Base-by-base conservation (phyloP, 306 rosid species). In the Neltuma alba region DNA sequence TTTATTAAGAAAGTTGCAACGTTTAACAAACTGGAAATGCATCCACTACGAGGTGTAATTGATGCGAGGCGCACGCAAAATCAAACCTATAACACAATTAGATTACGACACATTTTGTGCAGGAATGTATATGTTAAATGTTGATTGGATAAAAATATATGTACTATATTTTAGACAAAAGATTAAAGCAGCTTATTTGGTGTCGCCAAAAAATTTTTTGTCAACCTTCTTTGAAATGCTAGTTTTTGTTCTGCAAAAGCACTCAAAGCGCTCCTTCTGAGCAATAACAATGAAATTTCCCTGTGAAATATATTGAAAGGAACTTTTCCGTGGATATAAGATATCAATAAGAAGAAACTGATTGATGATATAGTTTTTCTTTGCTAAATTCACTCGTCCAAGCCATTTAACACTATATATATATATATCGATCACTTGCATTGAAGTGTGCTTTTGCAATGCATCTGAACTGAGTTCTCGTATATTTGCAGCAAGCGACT, bases 401-500 rank as follows among this genome's bases (percentile, higher is more conserved):
- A 33, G 44, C 44, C 48, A 21, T 21, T 66, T 38, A 37, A 21
- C 42, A 33, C 20, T 31, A 28, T 61, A n/a, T n/a, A n/a, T n/a
- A n/a, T n/a, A n/a, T 18, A 47, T 60, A 16, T 28, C 14, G 66
- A 30, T 60, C 38, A 13, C 20, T 4, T 5, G 15, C 16, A 7
- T 41, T 23, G 23, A 5, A 38, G 10, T 50, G 20, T 60, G 64
- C 16, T 65, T 79, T 18, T 42, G 63, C 76, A 37, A 61, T 77
- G 42, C 73, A 47, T 68, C 41, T 65, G 9, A 60, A 75, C 36
- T 72, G 55, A 72, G 58, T 67, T 45, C 63, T 55, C 62, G 40
- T 42, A 62, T 30, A 31, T 82, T 71, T 82, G 85, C 92, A 94
- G 98, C 92, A 94, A 94, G 94, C 98, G 1, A 80, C 98, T 2